Base-by-base conservation (phyloP, 768 basidiomycete genomes). In the Lyophyllum decastes region DNA sequence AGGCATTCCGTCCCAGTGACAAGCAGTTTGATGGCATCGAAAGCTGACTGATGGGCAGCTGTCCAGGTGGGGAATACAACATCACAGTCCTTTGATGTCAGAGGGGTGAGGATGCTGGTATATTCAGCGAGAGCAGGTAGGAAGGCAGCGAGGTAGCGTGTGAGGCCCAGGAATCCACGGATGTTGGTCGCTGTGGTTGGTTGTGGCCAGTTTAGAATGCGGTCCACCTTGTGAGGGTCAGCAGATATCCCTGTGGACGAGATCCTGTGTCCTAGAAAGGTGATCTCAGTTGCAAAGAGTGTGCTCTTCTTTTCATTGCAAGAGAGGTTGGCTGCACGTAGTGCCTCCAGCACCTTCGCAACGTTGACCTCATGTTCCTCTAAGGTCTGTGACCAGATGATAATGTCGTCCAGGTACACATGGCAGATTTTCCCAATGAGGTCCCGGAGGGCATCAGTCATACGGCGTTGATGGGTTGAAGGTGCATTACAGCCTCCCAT, bases 341-440 rank as follows among this genome's bases (percentile, higher is more conserved):
- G 44, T 12, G 47, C 54, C 1, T 69, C 66, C 0, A 79, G 63
- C n/a, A 76, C 67, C 0, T 27, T 7, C 0, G 52, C 26, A 1
- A 74, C 65, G 49, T 73, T 65, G 1, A 26, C 0, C 0, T 57
- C 40, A 25, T 80, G 78, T 49, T 78, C 72, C 3, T 72, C 73
- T 0, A 74, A 17, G 0, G 64, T 58, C 0, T 76, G 10, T 0
- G 77, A 82, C 73, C 75, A 81, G 24, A 81, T 78, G 14, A 82
- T 65, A 41, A 81, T 76, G 50, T 81, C 72, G 54, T 82, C 76
- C 0, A 81, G 64, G 56, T 82, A 81, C 0, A 78, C 69, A 55
- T 81, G 75, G 50, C 77, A 76, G 45, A 80, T 72, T 1, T 65
- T 64, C 0, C 80, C 78, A 25, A 83, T 70, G 11, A 64, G 63